Conservation (phyloP, 768 basidiomycete genomes). For the Zangia roseola region DNA sequence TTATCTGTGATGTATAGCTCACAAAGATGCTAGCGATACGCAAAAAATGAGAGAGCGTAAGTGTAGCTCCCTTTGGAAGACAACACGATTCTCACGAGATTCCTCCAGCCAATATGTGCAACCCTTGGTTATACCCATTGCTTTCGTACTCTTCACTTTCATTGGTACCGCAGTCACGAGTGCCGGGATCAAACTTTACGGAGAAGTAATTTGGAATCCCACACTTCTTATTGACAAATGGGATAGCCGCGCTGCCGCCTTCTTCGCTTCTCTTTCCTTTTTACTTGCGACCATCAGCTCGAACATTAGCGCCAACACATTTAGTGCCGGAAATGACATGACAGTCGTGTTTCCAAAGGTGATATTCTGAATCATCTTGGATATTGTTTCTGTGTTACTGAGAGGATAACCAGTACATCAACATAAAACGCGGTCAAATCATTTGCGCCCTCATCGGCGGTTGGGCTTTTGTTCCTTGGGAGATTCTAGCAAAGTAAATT, state of each 20-base stretch:
- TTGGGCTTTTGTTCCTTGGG: conserved; percentile 84
- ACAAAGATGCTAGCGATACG: conserved; percentile 55
- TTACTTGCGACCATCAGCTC: conserved; percentile 67
- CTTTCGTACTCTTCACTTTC: conserved; percentile 76
- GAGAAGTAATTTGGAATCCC: conserved; percentile 71
- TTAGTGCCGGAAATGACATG: conserved; percentile 81
- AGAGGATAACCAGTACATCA: conserved; percentile 23
- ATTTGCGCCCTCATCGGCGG: conserved; percentile 45
- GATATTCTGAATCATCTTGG: neutral
- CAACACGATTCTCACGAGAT: neutral
- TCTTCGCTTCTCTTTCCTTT: conserved; percentile 78
- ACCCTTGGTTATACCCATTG: conserved; percentile 71
- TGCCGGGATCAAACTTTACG: conserved; percentile 72
- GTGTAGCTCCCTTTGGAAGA: conserved; percentile 14
- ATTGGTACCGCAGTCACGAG: conserved; percentile 79
- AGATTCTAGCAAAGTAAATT: conserved; percentile 57
- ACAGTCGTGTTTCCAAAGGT: conserved; percentile 65
- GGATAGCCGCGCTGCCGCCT: conserved; percentile 83
- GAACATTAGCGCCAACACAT: conserved; percentile 77
- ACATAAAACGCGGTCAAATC: conserved; percentile 30
- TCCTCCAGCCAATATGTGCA: conserved; percentile 65
- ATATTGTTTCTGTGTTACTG: neutral
- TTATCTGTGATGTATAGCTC: conserved; percentile 4
- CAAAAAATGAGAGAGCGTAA: conserved; percentile 63
- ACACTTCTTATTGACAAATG: conserved; percentile 72